Conservation (phyloP, 1,139 yeast species). For the Debaryomyces sp. region DNA sequence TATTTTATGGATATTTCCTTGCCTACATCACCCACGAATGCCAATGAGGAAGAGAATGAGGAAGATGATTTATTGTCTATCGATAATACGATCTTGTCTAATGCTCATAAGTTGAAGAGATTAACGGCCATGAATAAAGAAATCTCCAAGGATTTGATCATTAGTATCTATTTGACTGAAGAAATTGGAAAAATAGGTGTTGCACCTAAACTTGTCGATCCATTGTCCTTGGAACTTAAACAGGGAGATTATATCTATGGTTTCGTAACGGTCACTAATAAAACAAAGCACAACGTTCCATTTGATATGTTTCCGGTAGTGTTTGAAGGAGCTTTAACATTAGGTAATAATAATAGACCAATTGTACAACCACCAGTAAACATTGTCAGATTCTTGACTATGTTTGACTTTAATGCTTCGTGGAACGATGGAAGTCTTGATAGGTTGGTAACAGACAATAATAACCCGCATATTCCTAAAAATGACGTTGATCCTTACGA, state of each 20-base stretch:
- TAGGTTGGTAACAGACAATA: slow-evolving; percentile 29
- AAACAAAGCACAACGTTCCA: slow-evolving; percentile 29
- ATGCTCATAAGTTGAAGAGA: slow-evolving; percentile 38
- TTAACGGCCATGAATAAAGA: slow-evolving; percentile 34
- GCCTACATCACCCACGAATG: slow-evolving; percentile 22
- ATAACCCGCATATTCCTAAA: slow-evolving; percentile 28
- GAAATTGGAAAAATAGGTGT: slow-evolving; percentile 34
- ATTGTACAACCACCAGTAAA: slow-evolving; percentile 20
- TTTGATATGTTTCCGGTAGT: slow-evolving; percentile 47
- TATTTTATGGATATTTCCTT: slow-evolving; percentile 21
- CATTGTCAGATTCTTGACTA: slow-evolving; percentile 30
- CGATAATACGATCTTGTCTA: slow-evolving; percentile 38
- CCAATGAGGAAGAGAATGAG: slow-evolving; percentile 10
- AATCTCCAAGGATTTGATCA: slow-evolving; percentile 28
- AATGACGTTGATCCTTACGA: slow-evolving; percentile 34
- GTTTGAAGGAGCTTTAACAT: slow-evolving; percentile 36
- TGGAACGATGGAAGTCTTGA: slow-evolving; percentile 44
- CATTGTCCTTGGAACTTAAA: slow-evolving; percentile 32
- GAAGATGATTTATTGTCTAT: slow-evolving; percentile 17
- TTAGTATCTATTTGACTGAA: slow-evolving; percentile 34
- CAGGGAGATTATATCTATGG: slow-evolving; percentile 48
- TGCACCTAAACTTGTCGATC: slow-evolving; percentile 31
- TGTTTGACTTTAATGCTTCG: slow-evolving; percentile 47
- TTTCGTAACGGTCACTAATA: slow-evolving; percentile 38
- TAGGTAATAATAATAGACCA: slow-evolving; percentile 23